These are phyloP conservation scores for Scheffersomyces amazonensis DNA, from an alignment of 805 yeast species.

Conservation along the genomic window DNA sequence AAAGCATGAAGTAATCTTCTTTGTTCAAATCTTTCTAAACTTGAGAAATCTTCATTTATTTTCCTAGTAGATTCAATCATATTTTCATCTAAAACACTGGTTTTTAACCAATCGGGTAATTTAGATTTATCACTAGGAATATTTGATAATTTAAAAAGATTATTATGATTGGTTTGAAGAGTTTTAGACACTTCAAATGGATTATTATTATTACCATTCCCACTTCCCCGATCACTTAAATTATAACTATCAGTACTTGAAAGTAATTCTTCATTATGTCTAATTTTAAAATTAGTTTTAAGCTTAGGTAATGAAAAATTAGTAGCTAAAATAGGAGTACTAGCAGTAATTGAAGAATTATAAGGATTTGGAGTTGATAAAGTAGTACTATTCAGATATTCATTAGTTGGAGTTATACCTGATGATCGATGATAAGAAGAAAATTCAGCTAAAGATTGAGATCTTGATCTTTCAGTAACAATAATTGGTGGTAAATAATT, in stretches of 20 bases:
- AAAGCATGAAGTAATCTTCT: constrained; percentile 51
- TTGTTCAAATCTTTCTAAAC: constrained; percentile 68
- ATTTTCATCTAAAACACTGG: constrained; percentile 7
- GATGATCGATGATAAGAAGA: constrained; percentile 12
- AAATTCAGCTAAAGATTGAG: constrained; percentile 15
- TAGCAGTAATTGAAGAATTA: constrained; percentile 1
- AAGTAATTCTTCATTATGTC: constrained; percentile 49
- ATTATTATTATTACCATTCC: neutral
- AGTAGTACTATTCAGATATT: neutral
- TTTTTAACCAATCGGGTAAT: constrained; percentile 30
- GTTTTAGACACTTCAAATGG: constrained; percentile 2
- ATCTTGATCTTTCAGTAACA: constrained; percentile 9
- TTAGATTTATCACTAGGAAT: constrained; percentile 6
- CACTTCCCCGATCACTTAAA: neutral
- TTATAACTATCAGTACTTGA: neutral
- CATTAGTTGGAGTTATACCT: neutral
- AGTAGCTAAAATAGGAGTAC: constrained; percentile 43
- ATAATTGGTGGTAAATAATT: constrained; percentile 6
- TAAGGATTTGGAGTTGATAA: constrained; percentile 5
- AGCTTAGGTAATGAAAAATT: constrained; percentile 39
- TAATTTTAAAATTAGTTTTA: constrained; percentile 37
- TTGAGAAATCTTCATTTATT: constrained; percentile 47
- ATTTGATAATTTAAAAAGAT: constrained; percentile 12
- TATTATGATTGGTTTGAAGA: constrained; percentile 1
- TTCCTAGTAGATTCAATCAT: constrained; percentile 5